phyloP scores from a whole-genome alignment of 371 early-diverging fungal genomes.

The Mucor piriformis region DNA sequence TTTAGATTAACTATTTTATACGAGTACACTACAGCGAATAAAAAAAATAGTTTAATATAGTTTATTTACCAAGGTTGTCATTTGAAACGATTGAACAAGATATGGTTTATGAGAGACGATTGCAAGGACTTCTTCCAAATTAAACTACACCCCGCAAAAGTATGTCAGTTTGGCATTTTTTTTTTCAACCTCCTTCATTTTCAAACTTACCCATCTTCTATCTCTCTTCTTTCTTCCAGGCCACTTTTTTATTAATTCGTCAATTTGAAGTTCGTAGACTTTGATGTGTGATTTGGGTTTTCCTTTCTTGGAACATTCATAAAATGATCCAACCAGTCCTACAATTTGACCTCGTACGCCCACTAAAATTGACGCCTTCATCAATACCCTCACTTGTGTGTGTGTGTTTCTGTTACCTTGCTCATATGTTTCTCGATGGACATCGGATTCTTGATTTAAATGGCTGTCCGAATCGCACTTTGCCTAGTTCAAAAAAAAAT shows the following conservation, averaged over 20 bases:
- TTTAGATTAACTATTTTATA: too few relatives aligned
- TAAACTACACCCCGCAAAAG: constrained; percentile 39
- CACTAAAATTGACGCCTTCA: constrained; percentile 28
- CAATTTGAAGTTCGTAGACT: constrained; percentile 60
- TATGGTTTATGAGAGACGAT: constrained; percentile 38
- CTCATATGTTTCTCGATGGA: constrained; percentile 59
- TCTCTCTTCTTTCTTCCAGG: constrained; percentile 53
- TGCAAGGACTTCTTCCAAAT: constrained; percentile 51
- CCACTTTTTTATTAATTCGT: constrained; percentile 54
- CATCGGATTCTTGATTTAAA: constrained; percentile 54
- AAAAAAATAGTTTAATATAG: too few relatives aligned
- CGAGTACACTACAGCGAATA: too few relatives aligned
- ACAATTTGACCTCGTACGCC: constrained; percentile 55
- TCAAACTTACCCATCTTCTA: constrained; percentile 60
- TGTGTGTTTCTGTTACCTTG: constrained; percentile 45
- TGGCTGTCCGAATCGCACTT: constrained; percentile 64
- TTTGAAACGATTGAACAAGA: constrained; percentile 6
- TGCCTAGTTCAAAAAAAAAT: constrained; percentile 30
- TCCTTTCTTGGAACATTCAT: constrained; percentile 48
- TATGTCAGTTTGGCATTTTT: too few relatives aligned
- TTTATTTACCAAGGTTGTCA: neutral
- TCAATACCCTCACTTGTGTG: neutral
- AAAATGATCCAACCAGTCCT: constrained; percentile 44
- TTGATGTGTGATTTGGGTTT: constrained; percentile 48
- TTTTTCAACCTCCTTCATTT: too few relatives aligned